Evolutionary conservation across 345 rosid species (phyloP).

Genomic region (Linum tenue): DNA sequence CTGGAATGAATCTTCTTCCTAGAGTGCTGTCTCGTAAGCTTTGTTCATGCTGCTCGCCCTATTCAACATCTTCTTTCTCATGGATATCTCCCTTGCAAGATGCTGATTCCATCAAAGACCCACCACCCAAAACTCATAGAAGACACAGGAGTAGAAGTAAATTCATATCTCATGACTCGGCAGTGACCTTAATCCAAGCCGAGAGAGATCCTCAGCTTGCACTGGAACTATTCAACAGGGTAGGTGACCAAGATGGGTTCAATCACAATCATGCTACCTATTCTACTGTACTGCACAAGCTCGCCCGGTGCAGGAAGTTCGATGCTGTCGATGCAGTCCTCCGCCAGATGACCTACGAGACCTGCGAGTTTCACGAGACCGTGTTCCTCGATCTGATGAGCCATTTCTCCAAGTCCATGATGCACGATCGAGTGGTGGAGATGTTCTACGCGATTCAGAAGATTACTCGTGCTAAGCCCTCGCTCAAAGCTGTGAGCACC

Average conservation of each 20-base stretch:
- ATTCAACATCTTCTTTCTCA: not conserved
- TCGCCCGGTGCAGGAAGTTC: conserved; percentile 57
- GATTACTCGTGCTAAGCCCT: conserved; percentile 65
- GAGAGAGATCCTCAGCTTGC: conserved; percentile 73
- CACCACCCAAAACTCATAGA: not conserved
- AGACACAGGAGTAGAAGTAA: conserved; percentile 23
- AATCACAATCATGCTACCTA: conserved; percentile 78
- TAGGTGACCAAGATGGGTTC: conserved; percentile 59
- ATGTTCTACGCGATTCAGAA: conserved; percentile 61
- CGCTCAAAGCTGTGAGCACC: conserved; percentile 70
- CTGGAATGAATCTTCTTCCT: not conserved
- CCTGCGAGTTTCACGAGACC: conserved; percentile 73
- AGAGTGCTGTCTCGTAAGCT: not conserved
- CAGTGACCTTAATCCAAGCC: conserved; percentile 51
- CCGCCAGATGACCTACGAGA: conserved; percentile 69
- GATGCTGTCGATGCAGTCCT: conserved; percentile 68
- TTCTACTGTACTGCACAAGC: conserved; percentile 56
- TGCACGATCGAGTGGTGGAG: conserved; percentile 52
- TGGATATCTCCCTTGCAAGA: not conserved
- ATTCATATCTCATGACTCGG: conserved; percentile 55
- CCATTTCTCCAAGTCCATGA: conserved; percentile 45
- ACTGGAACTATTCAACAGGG: conserved; percentile 59
- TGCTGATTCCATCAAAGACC: not conserved
- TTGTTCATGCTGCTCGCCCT: not conserved
- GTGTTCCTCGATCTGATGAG: conserved; percentile 68